These are phyloP conservation scores for Persicaria maculosa DNA, from an alignment of 148 eudicot species.

Conservation along the genomic window DNA sequence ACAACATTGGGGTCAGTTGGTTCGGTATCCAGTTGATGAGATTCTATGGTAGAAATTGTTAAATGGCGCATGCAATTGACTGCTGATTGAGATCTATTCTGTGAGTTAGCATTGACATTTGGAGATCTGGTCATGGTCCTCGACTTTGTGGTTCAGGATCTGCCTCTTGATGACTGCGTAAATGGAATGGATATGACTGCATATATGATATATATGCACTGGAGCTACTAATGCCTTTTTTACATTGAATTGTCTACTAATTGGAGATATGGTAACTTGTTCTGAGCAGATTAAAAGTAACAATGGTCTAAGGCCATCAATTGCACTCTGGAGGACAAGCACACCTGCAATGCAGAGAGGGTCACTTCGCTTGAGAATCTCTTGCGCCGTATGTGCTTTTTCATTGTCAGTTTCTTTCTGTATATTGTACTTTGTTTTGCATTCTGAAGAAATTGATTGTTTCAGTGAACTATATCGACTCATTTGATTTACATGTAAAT, in stretches of 20 bases:
- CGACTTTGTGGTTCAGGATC: not conserved
- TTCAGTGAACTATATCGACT: not conserved
- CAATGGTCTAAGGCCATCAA: constrained; percentile 20
- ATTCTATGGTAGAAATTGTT: not conserved
- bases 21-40: too few relatives aligned
- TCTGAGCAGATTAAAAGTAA: constrained; percentile 20
- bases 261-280: not conserved
- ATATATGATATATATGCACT: not conserved
- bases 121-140: not conserved
- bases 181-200: not conserved
- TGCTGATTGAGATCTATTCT: not conserved
- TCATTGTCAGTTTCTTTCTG: not conserved
- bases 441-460: not conserved
- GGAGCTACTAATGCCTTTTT: not conserved
- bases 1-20: not conserved
- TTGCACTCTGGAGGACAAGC: constrained; percentile 25
- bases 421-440: not conserved
- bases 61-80: not conserved
- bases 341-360: constrained; percentile 13
- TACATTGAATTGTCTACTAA: not conserved
- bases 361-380: constrained; percentile 24
- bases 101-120: not conserved
- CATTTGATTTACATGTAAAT: not conserved
- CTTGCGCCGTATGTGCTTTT: constrained; percentile 32
- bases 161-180: not conserved